Evolutionary conservation across 106 monocot species (phyloP).

Genomic region (Allium fistulosum): DNA sequence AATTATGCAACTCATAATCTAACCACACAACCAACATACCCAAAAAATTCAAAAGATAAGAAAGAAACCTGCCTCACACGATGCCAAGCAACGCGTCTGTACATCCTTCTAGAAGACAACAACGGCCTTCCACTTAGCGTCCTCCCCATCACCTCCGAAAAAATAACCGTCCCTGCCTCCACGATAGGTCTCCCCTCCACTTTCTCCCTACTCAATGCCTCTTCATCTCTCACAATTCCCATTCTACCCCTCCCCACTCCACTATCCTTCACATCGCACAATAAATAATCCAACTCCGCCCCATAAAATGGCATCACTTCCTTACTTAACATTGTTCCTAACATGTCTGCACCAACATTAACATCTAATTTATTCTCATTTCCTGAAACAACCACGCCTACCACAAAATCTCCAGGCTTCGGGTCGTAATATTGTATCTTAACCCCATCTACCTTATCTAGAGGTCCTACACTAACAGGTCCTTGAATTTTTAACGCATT

Average conservation of each 20-base stretch:
- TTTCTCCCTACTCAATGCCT: slow-evolving; percentile 24
- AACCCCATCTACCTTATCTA: too few species aligned
- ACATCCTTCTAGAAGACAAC: slow-evolving; percentile 73
- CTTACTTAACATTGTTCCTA: slow-evolving; percentile 83
- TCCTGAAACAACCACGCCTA: slow-evolving; percentile 71
- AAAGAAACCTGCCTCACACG: slow-evolving; percentile 93
- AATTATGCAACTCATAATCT: too few species aligned
- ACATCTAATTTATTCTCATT: slow-evolving; percentile 80
- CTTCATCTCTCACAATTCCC: slow-evolving; percentile 75
- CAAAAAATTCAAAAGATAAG: background rate
- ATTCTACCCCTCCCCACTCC: slow-evolving; percentile 30
- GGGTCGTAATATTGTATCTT: slow-evolving; percentile 3
- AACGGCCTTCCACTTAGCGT: slow-evolving; percentile 84
- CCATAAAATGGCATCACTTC: slow-evolving; percentile 67
- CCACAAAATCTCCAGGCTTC: background rate
- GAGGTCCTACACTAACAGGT: too few species aligned
- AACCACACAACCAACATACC: background rate
- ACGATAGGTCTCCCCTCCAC: slow-evolving; percentile 47
- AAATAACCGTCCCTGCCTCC: slow-evolving; percentile 64
- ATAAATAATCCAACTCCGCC: slow-evolving; percentile 35
- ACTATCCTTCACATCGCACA: slow-evolving; percentile 51
- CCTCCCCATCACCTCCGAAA: slow-evolving; percentile 78
- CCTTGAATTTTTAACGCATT: background rate
- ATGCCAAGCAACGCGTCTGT: slow-evolving; percentile 76
- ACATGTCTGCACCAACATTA: slow-evolving; percentile 63